These are phyloP conservation scores for Epicoccum nigrum DNA, from an alignment of 2,329 filamentous ascomycete species.

Conservation along the genomic window DNA sequence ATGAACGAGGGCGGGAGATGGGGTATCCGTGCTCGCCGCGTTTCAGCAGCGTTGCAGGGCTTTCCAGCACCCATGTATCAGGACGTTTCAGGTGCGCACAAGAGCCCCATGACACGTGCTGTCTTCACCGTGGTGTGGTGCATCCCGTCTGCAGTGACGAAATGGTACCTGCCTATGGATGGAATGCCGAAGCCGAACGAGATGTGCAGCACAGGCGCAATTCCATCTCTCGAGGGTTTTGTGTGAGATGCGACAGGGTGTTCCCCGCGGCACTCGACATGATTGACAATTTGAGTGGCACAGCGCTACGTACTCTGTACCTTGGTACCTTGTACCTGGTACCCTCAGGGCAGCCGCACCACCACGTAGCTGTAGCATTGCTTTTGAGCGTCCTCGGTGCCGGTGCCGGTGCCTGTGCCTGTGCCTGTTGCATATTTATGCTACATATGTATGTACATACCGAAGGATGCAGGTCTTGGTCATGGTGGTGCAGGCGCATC, in stretches of 20 bases:
- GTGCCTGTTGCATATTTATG: too few species aligned
- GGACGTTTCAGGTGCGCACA: neutral
- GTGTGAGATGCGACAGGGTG: neutral
- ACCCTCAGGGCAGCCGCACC: too few species aligned
- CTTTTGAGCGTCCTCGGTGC: too few species aligned
- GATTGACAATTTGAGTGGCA: too few species aligned
- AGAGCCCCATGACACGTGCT: constrained; percentile 11
- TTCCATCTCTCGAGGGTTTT: neutral
- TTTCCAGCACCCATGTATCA: constrained; percentile 9
- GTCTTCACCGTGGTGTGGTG: neutral
- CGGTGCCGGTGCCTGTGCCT: too few species aligned
- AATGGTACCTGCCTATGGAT: neutral
- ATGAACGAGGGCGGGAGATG: neutral
- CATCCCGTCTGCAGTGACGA: neutral
- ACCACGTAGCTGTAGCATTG: too few species aligned
- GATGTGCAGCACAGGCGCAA: neutral
- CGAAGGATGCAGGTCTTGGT: too few species aligned
- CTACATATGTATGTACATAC: too few species aligned
- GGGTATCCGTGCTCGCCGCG: constrained; percentile 22
- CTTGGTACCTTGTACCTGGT: too few species aligned
- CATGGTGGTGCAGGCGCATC: constrained; percentile 12
- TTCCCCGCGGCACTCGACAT: too few species aligned
- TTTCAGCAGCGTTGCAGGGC: constrained; percentile 44
- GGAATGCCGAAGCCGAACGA: neutral
- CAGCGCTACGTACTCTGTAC: too few species aligned